phyloP scores from a whole-genome alignment of 306 rosid species.

The Lathyrus tuberosus region DNA sequence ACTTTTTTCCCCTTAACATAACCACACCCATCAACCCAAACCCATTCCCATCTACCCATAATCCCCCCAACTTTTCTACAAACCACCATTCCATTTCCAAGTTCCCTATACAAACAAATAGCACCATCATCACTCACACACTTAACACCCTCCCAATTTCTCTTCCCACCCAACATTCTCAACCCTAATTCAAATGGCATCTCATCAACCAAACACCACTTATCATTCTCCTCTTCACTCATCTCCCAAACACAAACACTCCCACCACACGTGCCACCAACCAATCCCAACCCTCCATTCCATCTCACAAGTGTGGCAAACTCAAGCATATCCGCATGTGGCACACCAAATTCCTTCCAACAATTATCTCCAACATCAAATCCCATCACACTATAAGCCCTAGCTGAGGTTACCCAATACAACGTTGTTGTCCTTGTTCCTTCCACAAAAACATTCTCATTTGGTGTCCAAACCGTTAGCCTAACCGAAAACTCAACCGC shows the following conservation, averaged over 20 bases:
- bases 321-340: slow-evolving; percentile 65
- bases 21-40: slow-evolving; percentile 67
- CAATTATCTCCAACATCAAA: slow-evolving; percentile 44
- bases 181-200: slow-evolving; percentile 59
- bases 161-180: slow-evolving; percentile 52
- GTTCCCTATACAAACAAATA: slow-evolving; percentile 60
- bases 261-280: slow-evolving; percentile 57
- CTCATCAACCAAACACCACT: slow-evolving; percentile 59
- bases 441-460: slow-evolving; percentile 53
- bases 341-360: slow-evolving; percentile 68
- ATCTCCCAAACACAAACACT: slow-evolving; percentile 64
- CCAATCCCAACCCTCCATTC: slow-evolving; percentile 50
- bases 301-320: slow-evolving; percentile 61
- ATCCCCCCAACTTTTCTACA: slow-evolving; percentile 42
- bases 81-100: slow-evolving; percentile 66
- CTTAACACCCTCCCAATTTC: slow-evolving; percentile 62
- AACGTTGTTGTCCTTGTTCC: slow-evolving; percentile 40
- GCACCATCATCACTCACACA: slow-evolving; percentile 60
- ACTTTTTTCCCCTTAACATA: slow-evolving; percentile 49
- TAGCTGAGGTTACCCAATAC: slow-evolving; percentile 81
- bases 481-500: slow-evolving; percentile 74
- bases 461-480: slow-evolving; percentile 82
- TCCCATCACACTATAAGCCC: slow-evolving; percentile 64
- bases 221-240: slow-evolving; percentile 39
- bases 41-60: slow-evolving; percentile 58